A percentile compares a stretch with the other conserved stretches of the same genome.
These are phyloP conservation scores for Mycena rebaudengoi DNA, from an alignment of 768 basidiomycete genomes.

Conservation along the genomic window DNA sequence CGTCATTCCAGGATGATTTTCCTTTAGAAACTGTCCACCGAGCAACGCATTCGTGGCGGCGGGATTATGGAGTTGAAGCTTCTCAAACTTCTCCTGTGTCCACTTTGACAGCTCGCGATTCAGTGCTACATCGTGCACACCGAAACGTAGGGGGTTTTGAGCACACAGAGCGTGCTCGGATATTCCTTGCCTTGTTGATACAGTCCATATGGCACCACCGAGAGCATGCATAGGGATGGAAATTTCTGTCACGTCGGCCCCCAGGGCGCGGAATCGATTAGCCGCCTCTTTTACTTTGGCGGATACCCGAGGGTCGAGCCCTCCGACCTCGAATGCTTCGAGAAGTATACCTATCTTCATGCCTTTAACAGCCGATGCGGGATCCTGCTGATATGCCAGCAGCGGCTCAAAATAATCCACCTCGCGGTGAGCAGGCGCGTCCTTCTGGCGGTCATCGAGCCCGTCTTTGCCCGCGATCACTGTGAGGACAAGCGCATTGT, in stretches of 20 bases:
- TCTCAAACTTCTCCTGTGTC: conserved; percentile 48
- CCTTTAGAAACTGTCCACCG: conserved; percentile 19
- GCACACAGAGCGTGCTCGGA: conserved; percentile 27
- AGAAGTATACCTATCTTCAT: conserved; percentile 50
- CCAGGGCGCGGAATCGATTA: conserved; percentile 43
- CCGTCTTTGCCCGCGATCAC: conserved; percentile 55
- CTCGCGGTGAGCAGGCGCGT: conserved; percentile 21
- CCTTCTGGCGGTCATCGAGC: conserved; percentile 47
- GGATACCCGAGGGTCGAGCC: conserved; percentile 44
- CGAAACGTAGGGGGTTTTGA: conserved; percentile 32
- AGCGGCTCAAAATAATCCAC: conserved; percentile 37
- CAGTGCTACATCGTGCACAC: conserved; percentile 43
- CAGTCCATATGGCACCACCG: conserved; percentile 18
- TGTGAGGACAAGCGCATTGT: conserved; percentile 49
- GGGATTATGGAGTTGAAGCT: conserved; percentile 31
- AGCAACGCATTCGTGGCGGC: conserved; percentile 13
- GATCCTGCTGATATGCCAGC: conserved; percentile 39
- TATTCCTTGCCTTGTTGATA: conserved; percentile 20
- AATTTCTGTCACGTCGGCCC: conserved; percentile 50
- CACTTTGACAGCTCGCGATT: conserved; percentile 42
- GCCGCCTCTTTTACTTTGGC: conserved; percentile 44
- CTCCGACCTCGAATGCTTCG: conserved; percentile 45
- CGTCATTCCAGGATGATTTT: conserved; percentile 18
- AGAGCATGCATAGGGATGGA: conserved; percentile 47
- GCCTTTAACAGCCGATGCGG: conserved; percentile 36